Base-by-base conservation (phyloP, 345 rosid genomes). In the Lepidium aucheri region DNA sequence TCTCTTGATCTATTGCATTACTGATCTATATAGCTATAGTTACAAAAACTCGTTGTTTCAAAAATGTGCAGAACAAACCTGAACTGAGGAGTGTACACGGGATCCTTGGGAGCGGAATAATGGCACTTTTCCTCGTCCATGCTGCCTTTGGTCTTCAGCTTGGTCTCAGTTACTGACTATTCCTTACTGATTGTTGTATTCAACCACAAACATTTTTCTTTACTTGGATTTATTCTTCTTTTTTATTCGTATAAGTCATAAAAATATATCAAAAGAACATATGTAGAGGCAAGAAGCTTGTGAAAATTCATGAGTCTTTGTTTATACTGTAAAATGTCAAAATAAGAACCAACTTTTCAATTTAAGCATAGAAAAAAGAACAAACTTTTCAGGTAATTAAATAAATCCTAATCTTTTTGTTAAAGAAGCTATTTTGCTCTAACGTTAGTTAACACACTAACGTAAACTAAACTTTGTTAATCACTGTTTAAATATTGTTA, bases 31-130 rank as follows among this genome's bases (percentile, higher is more conserved):
- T 7, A 46, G 62, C 42, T 57, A 42, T 14, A 20, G 26, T 36
- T 54, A 55, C 28, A 57, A 34, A 55, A 63, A 10, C 13, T 53
- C 1, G n/a, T 22, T 67, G 44, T 34, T 68, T 28, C 14, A 14
- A 62, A 53, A n/a, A 15, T 74, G 5, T 55, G 68, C 83, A 93
- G 96, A 90, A 83, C 10, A 93, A 90, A 34, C 97, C 99, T 0
- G 92, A 81, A 65, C 42, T 90, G 67, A 71, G 99, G 74, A 88
- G 77, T 54, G 92, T 85, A 38, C 97, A 94, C 56, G 96, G 96
- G 70, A 69, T 94, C 24, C 76, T 94, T 40, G 97, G 97, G 40
- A 94, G 99, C 12, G 95, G 97, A 50, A 94, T 94, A 68, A 94
- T 88, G 97, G 78, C 86, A 2, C 63, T 90, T 36, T 94, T 94